Evolutionary conservation across 2,329 filamentous ascomycete genomes (phyloP).

Genomic region (Macrophomina tecta): DNA sequence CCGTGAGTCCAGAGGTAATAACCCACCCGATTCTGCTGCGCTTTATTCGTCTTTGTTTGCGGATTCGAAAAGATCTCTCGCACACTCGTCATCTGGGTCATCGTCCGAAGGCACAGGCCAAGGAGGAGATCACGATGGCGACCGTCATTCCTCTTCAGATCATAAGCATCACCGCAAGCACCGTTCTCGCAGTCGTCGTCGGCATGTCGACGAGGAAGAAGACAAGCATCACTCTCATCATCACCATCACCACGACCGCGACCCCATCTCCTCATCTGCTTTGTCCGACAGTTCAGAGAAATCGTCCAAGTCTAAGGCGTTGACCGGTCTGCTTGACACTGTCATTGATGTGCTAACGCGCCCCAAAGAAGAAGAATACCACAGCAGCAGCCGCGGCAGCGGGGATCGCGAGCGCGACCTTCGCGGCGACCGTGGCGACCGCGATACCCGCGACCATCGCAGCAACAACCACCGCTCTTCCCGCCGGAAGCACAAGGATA

Average conservation of each 20-base stretch:
- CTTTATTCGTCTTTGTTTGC: slow-evolving; percentile 13
- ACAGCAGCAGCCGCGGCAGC: slow-evolving; percentile 9
- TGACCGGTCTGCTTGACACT: slow-evolving; percentile 16
- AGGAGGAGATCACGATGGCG: slow-evolving; percentile 1
- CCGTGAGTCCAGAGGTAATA: slow-evolving; percentile 56
- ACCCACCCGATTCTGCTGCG: slow-evolving; percentile 49
- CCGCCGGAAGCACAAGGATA: slow-evolving; percentile 18
- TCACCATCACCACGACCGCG: background rate
- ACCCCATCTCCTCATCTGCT: slow-evolving; percentile 10
- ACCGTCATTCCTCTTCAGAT: slow-evolving; percentile 6
- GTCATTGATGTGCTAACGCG: slow-evolving; percentile 25
- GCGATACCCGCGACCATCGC: slow-evolving; percentile 18
- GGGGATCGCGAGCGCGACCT: slow-evolving; percentile 1
- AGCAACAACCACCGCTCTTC: slow-evolving; percentile 3
- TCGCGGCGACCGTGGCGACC: background rate
- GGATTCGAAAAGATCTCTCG: slow-evolving; percentile 5
- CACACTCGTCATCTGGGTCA: slow-evolving; percentile 15
- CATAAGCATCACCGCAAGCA: slow-evolving; percentile 17
- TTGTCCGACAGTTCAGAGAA: slow-evolving; percentile 15
- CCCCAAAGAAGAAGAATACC: slow-evolving; percentile 26
- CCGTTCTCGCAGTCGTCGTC: slow-evolving; percentile 9
- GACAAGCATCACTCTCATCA: slow-evolving; percentile 7
- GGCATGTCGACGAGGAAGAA: background rate
- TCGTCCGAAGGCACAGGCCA: slow-evolving; percentile 1
- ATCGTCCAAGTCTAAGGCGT: background rate